Evolutionary conservation across 192 early-diverging fungal species (phyloP).

Genomic region (Coemansia sp.): DNA sequence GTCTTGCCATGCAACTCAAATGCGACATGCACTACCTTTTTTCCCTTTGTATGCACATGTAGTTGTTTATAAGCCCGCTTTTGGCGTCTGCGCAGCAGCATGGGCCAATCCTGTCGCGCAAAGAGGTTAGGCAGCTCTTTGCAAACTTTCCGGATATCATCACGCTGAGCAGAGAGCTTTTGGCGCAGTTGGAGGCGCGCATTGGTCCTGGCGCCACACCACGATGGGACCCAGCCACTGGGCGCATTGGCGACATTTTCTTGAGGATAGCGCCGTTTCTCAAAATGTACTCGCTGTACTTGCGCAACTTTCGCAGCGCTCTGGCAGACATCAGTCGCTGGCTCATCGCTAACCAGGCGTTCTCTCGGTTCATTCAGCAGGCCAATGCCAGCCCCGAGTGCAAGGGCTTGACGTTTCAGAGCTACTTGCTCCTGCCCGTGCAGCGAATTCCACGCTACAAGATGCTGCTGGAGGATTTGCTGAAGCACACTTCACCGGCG

Average conservation of each 20-base stretch:
- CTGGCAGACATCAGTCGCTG: slow-evolving; percentile 42
- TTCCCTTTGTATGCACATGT: slow-evolving; percentile 15
- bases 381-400: slow-evolving; percentile 43
- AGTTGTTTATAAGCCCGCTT: slow-evolving; percentile 48
- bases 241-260: slow-evolving; percentile 54
- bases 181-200: slow-evolving; percentile 60
- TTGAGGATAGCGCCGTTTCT: slow-evolving; percentile 50
- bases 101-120: slow-evolving; percentile 52
- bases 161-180: slow-evolving; percentile 59
- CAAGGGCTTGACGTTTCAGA: slow-evolving; percentile 55
- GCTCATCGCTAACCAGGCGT: slow-evolving; percentile 33
- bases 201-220: slow-evolving; percentile 42
- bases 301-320: slow-evolving; percentile 57
- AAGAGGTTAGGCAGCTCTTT: slow-evolving; percentile 63
- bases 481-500: slow-evolving; percentile 50
- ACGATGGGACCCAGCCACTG: slow-evolving; percentile 38
- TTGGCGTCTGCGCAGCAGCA: slow-evolving; percentile 44
- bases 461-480: slow-evolving; percentile 56
- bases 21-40: not conserved
- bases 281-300: slow-evolving; percentile 57
- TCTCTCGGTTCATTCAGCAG: slow-evolving; percentile 42
- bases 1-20: not conserved
- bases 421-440: slow-evolving; percentile 55
- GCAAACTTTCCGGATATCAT: slow-evolving; percentile 67
- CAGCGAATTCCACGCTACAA: slow-evolving; percentile 55